A percentile compares a stretch with the other conserved stretches of the same genome.
phyloP scores from a whole-genome alignment of 1,139 yeast species.

The Wickerhamomyces sp. region DNA sequence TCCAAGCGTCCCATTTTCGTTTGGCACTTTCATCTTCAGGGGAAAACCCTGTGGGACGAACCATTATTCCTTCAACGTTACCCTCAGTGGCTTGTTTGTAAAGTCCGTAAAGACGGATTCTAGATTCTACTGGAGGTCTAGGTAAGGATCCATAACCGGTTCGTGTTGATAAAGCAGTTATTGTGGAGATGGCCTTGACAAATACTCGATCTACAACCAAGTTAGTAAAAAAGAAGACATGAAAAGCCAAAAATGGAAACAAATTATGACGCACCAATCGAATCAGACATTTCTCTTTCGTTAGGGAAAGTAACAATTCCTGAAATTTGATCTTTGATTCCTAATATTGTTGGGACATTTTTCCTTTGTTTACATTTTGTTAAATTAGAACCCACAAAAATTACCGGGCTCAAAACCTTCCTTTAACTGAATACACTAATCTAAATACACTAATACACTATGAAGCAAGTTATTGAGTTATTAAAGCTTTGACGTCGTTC shows the following conservation, averaged over 20 bases:
- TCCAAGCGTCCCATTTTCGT: constrained; percentile 87
- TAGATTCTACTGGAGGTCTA: constrained; percentile 71
- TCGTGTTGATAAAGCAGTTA: constrained; percentile 65
- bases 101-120: constrained; percentile 71
- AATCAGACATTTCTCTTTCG: constrained; percentile 2
- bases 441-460: too few relatives aligned
- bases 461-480: too few relatives aligned
- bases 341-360: too few relatives aligned
- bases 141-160: constrained; percentile 69
- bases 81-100: constrained; percentile 91
- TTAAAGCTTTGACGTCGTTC: too few relatives aligned
- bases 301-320: not conserved
- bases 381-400: too few relatives aligned
- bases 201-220: constrained; percentile 58
- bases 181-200: constrained; percentile 76
- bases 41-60: constrained; percentile 56
- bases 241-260: too few relatives aligned
- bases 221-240: not conserved
- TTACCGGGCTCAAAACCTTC: too few relatives aligned
- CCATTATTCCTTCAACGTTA: constrained; percentile 64
- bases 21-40: constrained; percentile 65
- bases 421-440: too few relatives aligned
- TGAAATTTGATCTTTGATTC: too few relatives aligned
- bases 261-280: constrained; percentile 2
- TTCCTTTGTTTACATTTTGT: too few relatives aligned